These are phyloP conservation scores for Trichosanthes truncata DNA, from an alignment of 306 rosid species.

Conservation along the genomic window DNA sequence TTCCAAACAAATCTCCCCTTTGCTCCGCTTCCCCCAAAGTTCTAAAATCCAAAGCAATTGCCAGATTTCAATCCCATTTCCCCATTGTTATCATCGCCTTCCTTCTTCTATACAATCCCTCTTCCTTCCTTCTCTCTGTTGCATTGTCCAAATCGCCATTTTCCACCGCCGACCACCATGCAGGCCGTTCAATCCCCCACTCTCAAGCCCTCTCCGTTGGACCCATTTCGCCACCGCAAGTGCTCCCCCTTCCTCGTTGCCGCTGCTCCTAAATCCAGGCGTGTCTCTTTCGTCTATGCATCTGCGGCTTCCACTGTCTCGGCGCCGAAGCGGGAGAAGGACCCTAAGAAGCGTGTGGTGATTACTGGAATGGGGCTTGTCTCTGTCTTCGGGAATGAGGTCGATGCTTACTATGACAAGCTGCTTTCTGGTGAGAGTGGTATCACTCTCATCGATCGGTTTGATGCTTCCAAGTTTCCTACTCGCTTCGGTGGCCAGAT, in stretches of 20 bases:
- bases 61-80: background rate
- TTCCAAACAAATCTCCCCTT: background rate
- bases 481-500: constrained; percentile 94
- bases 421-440: constrained; percentile 89
- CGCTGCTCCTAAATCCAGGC: constrained; percentile 7
- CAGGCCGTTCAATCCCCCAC: constrained; percentile 44
- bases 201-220: constrained; percentile 44
- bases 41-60: background rate
- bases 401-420: constrained; percentile 67
- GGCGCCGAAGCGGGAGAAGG: constrained; percentile 71
- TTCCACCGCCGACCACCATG: constrained; percentile 26
- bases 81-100: constrained; percentile 26
- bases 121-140: background rate
- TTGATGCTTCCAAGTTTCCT: constrained; percentile 89
- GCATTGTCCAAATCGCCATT: background rate
- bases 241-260: constrained; percentile 13
- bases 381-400: constrained; percentile 80
- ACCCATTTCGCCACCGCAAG: constrained; percentile 5
- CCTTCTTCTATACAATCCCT: background rate
- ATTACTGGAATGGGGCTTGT: constrained; percentile 86
- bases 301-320: constrained; percentile 30
- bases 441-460: constrained; percentile 58
- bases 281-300: constrained; percentile 41
- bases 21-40: background rate
- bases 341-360: constrained; percentile 92